A percentile compares a stretch with the other conserved stretches of the same genome.
Evolutionary conservation across 257 asterid species (phyloP).

Genomic region (Nicotiana obtusifolia): DNA sequence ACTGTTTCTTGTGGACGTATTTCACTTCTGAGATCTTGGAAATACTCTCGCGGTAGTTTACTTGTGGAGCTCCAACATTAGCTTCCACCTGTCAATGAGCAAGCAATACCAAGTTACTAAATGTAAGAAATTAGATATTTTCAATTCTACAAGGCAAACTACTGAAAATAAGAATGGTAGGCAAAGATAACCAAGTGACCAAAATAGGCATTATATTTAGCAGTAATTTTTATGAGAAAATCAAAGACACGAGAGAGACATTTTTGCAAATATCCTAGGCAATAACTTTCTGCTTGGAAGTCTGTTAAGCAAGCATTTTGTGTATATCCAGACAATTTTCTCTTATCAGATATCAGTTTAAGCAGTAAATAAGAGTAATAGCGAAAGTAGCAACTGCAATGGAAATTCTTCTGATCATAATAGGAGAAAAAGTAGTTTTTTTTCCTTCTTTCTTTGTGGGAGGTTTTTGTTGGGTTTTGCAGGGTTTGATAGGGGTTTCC

Average conservation of each 20-base stretch:
- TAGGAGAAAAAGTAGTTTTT: neutral
- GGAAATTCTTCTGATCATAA: neutral
- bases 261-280: neutral
- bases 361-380: neutral
- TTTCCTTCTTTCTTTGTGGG: neutral
- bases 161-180: neutral
- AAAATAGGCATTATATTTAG: neutral
- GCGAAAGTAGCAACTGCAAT: neutral
- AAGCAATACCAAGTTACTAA: neutral
- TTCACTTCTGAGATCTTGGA: slow-evolving; percentile 69
- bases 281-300: neutral
- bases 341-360: neutral
- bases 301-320: neutral
- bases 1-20: slow-evolving; percentile 92
- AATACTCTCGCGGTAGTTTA: slow-evolving; percentile 93
- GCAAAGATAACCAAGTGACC: neutral
- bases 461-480: neutral
- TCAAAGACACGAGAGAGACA: neutral
- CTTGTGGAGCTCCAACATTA: slow-evolving; percentile 99
- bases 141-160: neutral
- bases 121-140: neutral
- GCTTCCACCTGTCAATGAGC: slow-evolving; percentile 77
- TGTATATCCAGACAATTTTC: neutral
- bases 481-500: neutral
- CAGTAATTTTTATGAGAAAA: neutral